phyloP scores from a whole-genome alignment of 108 stramenopile genomes.

The Conticribra weissflogii region DNA sequence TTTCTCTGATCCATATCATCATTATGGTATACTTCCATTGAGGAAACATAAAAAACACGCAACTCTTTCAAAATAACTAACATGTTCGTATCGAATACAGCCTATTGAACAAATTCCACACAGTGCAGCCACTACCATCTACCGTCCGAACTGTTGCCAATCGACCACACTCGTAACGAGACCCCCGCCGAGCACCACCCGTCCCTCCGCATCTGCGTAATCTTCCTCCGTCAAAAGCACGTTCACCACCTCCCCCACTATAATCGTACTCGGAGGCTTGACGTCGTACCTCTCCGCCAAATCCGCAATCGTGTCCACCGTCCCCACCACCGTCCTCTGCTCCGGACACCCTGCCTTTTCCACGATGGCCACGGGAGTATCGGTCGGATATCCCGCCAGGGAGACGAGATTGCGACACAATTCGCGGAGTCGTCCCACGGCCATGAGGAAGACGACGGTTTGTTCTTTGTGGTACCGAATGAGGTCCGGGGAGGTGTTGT shows the following conservation, averaged over 20 bases:
- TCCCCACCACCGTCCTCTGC: constrained; percentile 84
- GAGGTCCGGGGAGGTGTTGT: constrained; percentile 81
- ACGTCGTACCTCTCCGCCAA: constrained; percentile 75
- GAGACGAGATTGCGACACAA: constrained; percentile 59
- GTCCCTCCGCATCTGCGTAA: constrained; percentile 10
- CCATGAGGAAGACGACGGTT: constrained; percentile 92
- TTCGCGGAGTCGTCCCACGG: constrained; percentile 77
- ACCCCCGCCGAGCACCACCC: too few species aligned
- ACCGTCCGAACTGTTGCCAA: too few species aligned
- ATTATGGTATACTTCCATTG: too few species aligned
- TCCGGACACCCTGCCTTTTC: constrained; percentile 84
- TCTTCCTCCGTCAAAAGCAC: constrained; percentile 67
- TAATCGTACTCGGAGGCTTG: constrained; percentile 84
- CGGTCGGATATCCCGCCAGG: constrained; percentile 70
- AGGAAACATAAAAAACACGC: too few species aligned
- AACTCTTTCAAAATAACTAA: too few species aligned
- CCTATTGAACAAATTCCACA: too few species aligned
- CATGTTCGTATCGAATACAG: too few species aligned
- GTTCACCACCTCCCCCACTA: constrained; percentile 86
- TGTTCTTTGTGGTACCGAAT: constrained; percentile 87
- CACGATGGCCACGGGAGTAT: constrained; percentile 86
- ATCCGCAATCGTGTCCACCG: constrained; percentile 78
- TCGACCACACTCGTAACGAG: too few species aligned
- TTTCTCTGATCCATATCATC: too few species aligned
- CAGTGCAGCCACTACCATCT: too few species aligned